phyloP scores from a whole-genome alignment of 1,139 yeast genomes.

The Kluyveromyces marxianus region DNA sequence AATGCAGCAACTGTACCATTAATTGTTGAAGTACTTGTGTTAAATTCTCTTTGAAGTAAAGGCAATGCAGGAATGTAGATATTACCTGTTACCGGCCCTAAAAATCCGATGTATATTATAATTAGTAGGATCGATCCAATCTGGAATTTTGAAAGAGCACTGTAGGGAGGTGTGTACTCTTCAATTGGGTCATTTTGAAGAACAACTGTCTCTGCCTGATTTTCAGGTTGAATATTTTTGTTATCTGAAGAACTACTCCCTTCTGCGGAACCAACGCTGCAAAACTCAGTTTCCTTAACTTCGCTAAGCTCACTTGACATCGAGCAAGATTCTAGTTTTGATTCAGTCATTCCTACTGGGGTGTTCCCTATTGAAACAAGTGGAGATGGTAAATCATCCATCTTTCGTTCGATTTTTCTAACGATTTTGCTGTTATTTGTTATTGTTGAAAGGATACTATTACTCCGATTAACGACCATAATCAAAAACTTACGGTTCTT shows the following conservation, averaged over 20 bases:
- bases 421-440: neutral
- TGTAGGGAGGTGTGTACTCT: constrained; percentile 13
- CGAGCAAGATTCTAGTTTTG: neutral
- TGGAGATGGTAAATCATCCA: constrained; percentile 4
- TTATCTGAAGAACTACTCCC: neutral
- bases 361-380: neutral
- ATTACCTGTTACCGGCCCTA: constrained; percentile 56
- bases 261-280: neutral
- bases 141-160: constrained; percentile 21
- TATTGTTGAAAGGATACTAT: neutral
- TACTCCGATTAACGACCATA: neutral
- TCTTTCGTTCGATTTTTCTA: neutral
- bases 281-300: neutral
- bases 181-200: no score
- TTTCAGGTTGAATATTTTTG: neutral
- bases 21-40: constrained; percentile 39
- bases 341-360: neutral
- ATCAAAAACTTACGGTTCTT: no score
- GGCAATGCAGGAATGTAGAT: constrained; percentile 54
- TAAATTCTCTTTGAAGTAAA: constrained; percentile 36
- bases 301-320: neutral
- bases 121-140: constrained; percentile 19
- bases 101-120: constrained; percentile 36
- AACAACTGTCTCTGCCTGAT: neutral
- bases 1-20: constrained; percentile 56